Evolutionary conservation across 345 rosid species (phyloP), one percentile per base, ranked within the genome.

Genomic region (Eucalyptus cloeziana): DNA sequence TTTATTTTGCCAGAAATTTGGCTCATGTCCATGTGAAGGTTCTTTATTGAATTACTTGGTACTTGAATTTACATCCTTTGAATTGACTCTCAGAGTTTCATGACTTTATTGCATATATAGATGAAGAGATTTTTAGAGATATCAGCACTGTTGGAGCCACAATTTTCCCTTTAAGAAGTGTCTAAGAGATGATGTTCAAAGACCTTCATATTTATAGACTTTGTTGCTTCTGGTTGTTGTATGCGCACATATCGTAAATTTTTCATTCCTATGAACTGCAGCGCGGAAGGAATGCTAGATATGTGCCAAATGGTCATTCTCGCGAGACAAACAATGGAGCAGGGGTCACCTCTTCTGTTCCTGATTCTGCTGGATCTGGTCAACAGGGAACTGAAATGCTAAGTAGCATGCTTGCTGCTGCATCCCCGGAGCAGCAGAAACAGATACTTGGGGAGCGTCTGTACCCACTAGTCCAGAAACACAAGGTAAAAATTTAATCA

Each of bases 391-490:
- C 89, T 4, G 95, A 93, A 89, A 92, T 91, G 91, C 91, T 93
- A 89, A 94, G 96, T 87, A 94, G 91, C 92, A 92, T 92, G 95
- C 96, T 95, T 47, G 91, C 94, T 50, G 93, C 95, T 25, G 94
- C 95, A 60, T 87, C 95, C 71, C 93, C 92, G 9, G 96, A 92
- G 90, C 92, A 89, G 88, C 96, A 94, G 90, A 96, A 96, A 85
- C 95, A 94, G 90, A 92, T 93, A 69, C 92, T 96, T 0, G 97
- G 97, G 54, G 96, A 95, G 92, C 88, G 86, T 7, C 92, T 96
- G 49, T 96, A 94, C 90, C 96, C 98, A 54, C 94, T 94, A 27
- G 94, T 96, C 10, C 93, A 93, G 91, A 92, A 94, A 88, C 93
- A 91, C 69, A 91, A 96, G 95, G 99, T 96, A 91, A 40, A 76